phyloP scores from a whole-genome alignment of 148 eudicot genomes.

The Rhododendron kiyosumense region DNA sequence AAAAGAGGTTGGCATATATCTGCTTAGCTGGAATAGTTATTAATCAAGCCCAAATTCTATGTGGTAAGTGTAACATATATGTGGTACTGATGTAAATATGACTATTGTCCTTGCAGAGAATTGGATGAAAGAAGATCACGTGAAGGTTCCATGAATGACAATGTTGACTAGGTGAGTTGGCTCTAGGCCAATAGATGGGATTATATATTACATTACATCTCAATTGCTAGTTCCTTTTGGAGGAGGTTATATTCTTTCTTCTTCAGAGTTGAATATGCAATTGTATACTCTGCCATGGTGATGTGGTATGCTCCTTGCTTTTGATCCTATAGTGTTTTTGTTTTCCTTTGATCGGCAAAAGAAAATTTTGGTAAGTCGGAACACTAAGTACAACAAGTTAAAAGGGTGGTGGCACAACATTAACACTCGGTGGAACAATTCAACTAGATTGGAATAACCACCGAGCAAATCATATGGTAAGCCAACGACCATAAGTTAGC shows the following conservation, averaged over 20 bases:
- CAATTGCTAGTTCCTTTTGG: constrained; percentile 49
- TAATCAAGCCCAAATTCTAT: neutral
- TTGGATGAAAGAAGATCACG: neutral
- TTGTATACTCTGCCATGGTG: constrained; percentile 28
- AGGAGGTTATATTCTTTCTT: constrained; percentile 80
- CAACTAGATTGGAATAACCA: neutral
- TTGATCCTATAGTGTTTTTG: neutral
- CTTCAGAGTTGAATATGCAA: constrained; percentile 79
- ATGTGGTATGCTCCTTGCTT: neutral
- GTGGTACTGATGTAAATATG: neutral
- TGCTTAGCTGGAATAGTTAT: neutral
- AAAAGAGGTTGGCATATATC: neutral
- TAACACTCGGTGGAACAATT: neutral
- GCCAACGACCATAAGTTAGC: neutral
- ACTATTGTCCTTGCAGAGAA: constrained; percentile 2
- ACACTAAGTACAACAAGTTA: neutral
- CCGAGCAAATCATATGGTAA: neutral
- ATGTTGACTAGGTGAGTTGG: neutral
- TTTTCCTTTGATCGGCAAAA: neutral
- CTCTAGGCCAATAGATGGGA: neutral
- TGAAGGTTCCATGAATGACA: neutral
- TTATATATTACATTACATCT: neutral
- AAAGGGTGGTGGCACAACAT: neutral
- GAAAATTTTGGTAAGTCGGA: neutral
- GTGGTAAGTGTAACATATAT: neutral